Percentiles rank a stretch among this genome's conserved stretches.
phyloP scores from a whole-genome alignment of 176 grass and related monocot genomes.

The Cymbopogon citratus region DNA sequence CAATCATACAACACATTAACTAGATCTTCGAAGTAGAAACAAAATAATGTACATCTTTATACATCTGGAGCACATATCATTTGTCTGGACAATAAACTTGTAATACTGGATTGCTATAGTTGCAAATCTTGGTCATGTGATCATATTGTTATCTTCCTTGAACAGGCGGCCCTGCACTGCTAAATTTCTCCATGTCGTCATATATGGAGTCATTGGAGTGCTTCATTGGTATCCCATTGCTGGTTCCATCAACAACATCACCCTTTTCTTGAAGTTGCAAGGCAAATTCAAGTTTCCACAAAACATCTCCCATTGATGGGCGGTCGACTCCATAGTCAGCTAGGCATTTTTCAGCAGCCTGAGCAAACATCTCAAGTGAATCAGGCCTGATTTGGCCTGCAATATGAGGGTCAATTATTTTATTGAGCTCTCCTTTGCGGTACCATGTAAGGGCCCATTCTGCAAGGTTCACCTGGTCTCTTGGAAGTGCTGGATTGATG shows the following conservation, averaged over 20 bases:
- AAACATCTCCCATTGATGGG: conserved; percentile 86
- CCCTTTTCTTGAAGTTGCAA: conserved; percentile 81
- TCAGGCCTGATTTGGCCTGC: conserved; percentile 55
- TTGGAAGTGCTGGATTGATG: conserved; percentile 84
- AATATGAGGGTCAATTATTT: conserved; percentile 75
- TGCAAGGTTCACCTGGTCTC: conserved; percentile 94
- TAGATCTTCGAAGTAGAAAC: conserved; percentile 23
- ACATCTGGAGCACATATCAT: conserved; percentile 13
- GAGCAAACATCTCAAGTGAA: conserved; percentile 74
- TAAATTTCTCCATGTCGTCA: conserved; percentile 24
- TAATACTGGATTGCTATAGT: conserved; percentile 1
- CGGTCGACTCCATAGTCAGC: conserved; percentile 87
- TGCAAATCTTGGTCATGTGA: conserved; percentile 21
- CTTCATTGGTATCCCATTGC: conserved; percentile 27
- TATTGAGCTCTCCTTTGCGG: conserved; percentile 66
- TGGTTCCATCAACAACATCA: conserved; percentile 34
- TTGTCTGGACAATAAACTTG: conserved; percentile 15
- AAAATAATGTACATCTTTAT: conserved; percentile 6
- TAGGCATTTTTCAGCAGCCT: conserved; percentile 90
- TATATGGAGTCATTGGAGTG: conserved; percentile 17
- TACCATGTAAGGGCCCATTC: conserved; percentile 77
- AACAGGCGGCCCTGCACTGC: conserved; percentile 28
- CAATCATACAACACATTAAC: conserved; percentile 37
- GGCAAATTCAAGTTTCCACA: conserved; percentile 95
- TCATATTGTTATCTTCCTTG: conserved; percentile 54